Evolutionary conservation across 1,284 basidiomycete genomes (phyloP).

Genomic region (Puccinia coronata): DNA sequence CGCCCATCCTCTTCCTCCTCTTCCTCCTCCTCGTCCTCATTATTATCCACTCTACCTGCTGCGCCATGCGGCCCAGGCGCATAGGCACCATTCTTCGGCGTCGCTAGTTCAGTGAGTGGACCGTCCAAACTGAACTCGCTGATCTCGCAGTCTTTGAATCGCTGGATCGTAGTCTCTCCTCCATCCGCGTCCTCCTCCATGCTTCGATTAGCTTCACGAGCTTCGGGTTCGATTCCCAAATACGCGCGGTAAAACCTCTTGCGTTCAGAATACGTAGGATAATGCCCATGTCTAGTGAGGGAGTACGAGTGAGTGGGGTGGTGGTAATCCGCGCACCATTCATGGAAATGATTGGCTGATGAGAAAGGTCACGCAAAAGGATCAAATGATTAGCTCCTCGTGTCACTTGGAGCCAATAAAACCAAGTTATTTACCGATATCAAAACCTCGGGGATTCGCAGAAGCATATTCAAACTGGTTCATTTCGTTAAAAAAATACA

Average conservation of each 20-base stretch:
- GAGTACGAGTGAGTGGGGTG: slow-evolving; percentile 71
- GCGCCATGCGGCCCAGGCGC: neutral
- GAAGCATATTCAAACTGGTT: slow-evolving; percentile 87
- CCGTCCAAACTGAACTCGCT: slow-evolving; percentile 23
- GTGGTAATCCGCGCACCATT: slow-evolving; percentile 82
- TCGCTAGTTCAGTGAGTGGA: neutral
- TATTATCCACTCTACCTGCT: neutral
- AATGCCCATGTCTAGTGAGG: slow-evolving; percentile 68
- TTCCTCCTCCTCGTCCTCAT: too few species aligned
- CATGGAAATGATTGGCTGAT: slow-evolving; percentile 47
- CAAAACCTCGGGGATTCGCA: slow-evolving; percentile 82
- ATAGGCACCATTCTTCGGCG: neutral
- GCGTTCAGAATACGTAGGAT: slow-evolving; percentile 73
- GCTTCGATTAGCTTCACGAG: neutral
- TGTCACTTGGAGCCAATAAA: too few species aligned
- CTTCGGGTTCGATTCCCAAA: slow-evolving; percentile 60
- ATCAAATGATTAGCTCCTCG: neutral
- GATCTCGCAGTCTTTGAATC: slow-evolving; percentile 30
- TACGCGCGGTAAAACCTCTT: slow-evolving; percentile 81
- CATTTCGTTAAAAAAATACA: neutral
- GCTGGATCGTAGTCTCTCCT: neutral
- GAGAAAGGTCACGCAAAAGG: slow-evolving; percentile 65
- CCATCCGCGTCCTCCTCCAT: neutral
- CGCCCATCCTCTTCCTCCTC: slow-evolving; percentile 11
- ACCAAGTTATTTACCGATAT: slow-evolving; percentile 71